Conservation (phyloP, 805 yeast genomes). For the Ogataea allantospora region DNA sequence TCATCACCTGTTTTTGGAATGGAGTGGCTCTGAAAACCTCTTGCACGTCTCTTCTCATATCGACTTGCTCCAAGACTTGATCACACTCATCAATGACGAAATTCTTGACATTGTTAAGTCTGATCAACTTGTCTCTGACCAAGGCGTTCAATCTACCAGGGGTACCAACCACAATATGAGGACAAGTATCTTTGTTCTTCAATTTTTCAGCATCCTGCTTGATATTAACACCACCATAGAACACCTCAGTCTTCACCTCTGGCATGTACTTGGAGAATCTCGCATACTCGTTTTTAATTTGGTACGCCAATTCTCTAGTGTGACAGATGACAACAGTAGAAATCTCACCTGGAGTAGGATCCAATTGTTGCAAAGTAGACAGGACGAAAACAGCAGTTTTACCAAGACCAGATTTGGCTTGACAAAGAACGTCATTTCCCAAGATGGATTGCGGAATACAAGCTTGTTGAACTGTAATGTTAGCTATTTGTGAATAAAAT, state of each 20-base stretch:
- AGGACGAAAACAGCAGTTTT: slow-evolving; percentile 97
- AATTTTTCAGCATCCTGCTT: slow-evolving; percentile 81
- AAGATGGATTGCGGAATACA: slow-evolving; percentile 97
- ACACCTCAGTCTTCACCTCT: slow-evolving; percentile 93
- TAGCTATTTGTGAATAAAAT: not conserved
- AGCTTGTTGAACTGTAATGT: slow-evolving; percentile 80
- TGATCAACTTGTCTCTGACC: slow-evolving; percentile 84
- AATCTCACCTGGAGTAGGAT: slow-evolving; percentile 96
- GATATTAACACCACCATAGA: slow-evolving; percentile 93
- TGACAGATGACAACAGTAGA: slow-evolving; percentile 94
- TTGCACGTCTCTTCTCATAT: slow-evolving; percentile 98
- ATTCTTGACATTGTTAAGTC: slow-evolving; percentile 85
- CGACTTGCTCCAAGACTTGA: slow-evolving; percentile 80
- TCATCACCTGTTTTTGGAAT: slow-evolving; percentile 98
- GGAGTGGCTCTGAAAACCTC: slow-evolving; percentile 97
- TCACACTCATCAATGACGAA: slow-evolving; percentile 98
- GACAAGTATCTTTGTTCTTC: slow-evolving; percentile 89
- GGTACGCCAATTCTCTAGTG: slow-evolving; percentile 98
- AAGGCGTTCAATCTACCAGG: slow-evolving; percentile 97
- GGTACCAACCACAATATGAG: slow-evolving; percentile 95
- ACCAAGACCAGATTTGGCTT: slow-evolving; percentile 99
- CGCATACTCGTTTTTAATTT: slow-evolving; percentile 94
- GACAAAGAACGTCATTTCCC: slow-evolving; percentile 97
- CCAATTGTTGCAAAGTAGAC: slow-evolving; percentile 94
- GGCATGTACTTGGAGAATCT: slow-evolving; percentile 99